Evolutionary conservation across 2,329 filamentous ascomycete genomes (phyloP).

Genomic region (Plectosphaerella plurivora): DNA sequence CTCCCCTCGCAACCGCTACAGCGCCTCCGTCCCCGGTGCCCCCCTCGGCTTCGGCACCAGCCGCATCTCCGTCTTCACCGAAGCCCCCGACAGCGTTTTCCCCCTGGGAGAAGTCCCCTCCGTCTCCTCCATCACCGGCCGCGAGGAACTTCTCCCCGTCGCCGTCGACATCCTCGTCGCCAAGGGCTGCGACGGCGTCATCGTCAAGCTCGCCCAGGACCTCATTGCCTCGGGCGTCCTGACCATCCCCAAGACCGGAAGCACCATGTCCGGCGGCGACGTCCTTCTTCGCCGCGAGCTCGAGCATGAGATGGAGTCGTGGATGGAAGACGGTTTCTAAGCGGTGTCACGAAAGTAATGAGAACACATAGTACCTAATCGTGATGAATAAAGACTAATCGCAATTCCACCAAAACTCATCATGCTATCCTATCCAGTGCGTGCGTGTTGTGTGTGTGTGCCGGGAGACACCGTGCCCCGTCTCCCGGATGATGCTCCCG

Average conservation of each 20-base stretch:
- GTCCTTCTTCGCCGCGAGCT: constrained; percentile 14
- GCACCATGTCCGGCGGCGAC: constrained; percentile 18
- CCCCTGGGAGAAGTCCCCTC: constrained; percentile 34
- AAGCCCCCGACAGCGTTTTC: constrained; percentile 34
- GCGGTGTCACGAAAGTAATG: not conserved
- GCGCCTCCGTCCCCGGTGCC: constrained; percentile 30
- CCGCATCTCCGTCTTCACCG: constrained; percentile 27
- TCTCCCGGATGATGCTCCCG: too few species aligned
- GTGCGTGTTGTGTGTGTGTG: too few species aligned
- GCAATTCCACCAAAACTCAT: too few species aligned
- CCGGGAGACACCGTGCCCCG: too few species aligned
- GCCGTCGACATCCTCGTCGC: constrained; percentile 53
- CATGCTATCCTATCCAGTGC: too few species aligned
- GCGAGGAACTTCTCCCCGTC: constrained; percentile 49
- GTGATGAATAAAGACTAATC: too few species aligned
- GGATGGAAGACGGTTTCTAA: not conserved
- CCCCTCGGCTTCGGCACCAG: constrained; percentile 40
- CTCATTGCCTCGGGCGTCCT: constrained; percentile 45
- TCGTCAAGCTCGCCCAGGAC: constrained; percentile 49
- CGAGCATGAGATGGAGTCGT: not conserved
- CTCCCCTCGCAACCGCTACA: constrained; percentile 19
- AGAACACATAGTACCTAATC: too few species aligned
- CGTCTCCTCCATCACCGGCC: constrained; percentile 33
- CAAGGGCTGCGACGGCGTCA: constrained; percentile 56
- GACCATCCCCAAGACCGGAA: constrained; percentile 36